Evolutionary conservation across 2,329 filamentous ascomycete species (phyloP).

Genomic region (Fusarium tanahbumbuense): DNA sequence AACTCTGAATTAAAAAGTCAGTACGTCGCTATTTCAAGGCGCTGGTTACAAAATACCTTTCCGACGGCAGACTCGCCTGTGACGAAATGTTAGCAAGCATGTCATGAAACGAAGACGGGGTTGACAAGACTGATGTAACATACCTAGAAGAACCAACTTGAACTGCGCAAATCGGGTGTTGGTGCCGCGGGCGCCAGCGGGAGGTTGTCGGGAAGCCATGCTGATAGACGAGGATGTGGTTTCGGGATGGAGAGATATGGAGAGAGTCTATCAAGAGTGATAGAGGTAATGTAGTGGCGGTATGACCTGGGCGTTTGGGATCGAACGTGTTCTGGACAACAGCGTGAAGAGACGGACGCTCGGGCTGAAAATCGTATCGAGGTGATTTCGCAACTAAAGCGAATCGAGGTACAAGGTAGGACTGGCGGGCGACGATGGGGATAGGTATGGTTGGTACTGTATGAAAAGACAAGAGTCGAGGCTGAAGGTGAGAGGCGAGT

Average conservation of each 20-base stretch:
- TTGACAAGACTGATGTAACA: constrained; percentile 48
- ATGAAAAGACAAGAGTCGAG: constrained; percentile 36
- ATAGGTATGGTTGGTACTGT: constrained; percentile 3
- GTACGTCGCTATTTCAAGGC: constrained; percentile 24
- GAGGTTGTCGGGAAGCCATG: constrained; percentile 87
- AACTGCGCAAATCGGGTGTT: constrained; percentile 97
- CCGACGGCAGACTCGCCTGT: constrained; percentile 97
- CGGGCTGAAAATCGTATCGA: constrained; percentile 33
- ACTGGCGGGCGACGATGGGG: constrained; percentile 13
- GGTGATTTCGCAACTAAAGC: constrained; percentile 16
- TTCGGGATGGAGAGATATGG: constrained; percentile 39
- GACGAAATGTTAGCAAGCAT: constrained; percentile 53
- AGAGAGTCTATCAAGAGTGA: constrained; percentile 28
- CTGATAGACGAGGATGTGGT: constrained; percentile 49
- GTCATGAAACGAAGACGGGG: constrained; percentile 14
- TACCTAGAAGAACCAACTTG: constrained; percentile 97
- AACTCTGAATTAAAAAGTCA: constrained; percentile 72
- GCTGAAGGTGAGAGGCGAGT: constrained; percentile 42
- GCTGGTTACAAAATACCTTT: constrained; percentile 74
- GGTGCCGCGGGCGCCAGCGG: constrained; percentile 69
- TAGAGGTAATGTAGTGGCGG: constrained; percentile 38
- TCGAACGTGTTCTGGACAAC: constrained; percentile 46
- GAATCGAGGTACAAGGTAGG: constrained; percentile 22
- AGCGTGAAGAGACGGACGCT: constrained; percentile 35
- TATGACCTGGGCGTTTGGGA: constrained; percentile 42